Evolutionary conservation across 2,329 filamentous ascomycete genomes (phyloP).

Genomic region (Penicillium sp.): DNA sequence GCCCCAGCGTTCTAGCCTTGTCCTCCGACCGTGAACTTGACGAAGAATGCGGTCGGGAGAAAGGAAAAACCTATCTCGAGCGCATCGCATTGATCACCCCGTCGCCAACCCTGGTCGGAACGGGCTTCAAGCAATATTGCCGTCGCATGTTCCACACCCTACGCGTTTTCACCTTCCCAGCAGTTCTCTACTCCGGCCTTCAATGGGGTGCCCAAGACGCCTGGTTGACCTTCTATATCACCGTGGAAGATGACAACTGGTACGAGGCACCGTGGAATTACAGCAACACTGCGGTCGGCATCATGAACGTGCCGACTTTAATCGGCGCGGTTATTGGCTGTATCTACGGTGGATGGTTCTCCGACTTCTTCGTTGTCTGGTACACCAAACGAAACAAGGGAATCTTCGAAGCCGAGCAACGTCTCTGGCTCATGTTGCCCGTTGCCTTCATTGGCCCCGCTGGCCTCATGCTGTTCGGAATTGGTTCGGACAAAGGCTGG

Average conservation of each 20-base stretch:
- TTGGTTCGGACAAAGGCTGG: conserved; percentile 53
- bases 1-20: background rate
- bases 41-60: conserved; percentile 22
- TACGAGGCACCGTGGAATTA: conserved; percentile 57
- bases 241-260: conserved; percentile 58
- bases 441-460: conserved; percentile 52
- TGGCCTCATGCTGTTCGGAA: conserved; percentile 55
- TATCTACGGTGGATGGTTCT: conserved; percentile 57
- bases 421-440: conserved; percentile 53
- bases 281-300: conserved; percentile 52
- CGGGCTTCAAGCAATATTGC: conserved; percentile 56
- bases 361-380: conserved; percentile 57
- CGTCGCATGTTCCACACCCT: conserved; percentile 55
- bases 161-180: conserved; percentile 58
- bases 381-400: conserved; percentile 55
- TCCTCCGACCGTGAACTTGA: background rate
- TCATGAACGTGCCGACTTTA: conserved; percentile 58
- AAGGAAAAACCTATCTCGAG: conserved; percentile 54
- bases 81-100: conserved; percentile 58
- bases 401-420: conserved; percentile 56
- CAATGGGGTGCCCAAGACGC: conserved; percentile 62
- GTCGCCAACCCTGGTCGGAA: conserved; percentile 54
- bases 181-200: conserved; percentile 57
- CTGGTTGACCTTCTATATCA: conserved; percentile 61
- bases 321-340: conserved; percentile 53